These are phyloP conservation scores for Suaeda aralocaspica DNA, from an alignment of 148 eudicot species.

Conservation along the genomic window DNA sequence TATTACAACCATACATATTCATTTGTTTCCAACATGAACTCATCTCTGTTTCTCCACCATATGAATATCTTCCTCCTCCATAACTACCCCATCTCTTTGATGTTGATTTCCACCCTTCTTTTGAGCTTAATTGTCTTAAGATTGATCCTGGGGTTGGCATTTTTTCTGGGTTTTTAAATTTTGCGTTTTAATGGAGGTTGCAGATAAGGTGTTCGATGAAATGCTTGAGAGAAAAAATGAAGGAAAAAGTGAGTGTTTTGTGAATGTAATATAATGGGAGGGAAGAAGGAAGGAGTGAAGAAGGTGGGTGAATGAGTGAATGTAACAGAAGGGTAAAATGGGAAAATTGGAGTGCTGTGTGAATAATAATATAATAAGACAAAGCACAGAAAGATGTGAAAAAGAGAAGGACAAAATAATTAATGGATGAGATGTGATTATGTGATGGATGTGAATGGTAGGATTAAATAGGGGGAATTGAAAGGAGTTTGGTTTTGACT, in stretches of 20 bases:
- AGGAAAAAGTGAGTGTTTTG: background rate
- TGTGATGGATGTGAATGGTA: background rate
- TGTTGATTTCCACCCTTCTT: slow-evolving; percentile 52
- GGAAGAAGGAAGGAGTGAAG: background rate
- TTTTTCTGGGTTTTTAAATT: slow-evolving; percentile 5
- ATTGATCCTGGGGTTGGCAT: slow-evolving; percentile 62
- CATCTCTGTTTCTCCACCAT: slow-evolving; percentile 20
- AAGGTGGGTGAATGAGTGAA: background rate
- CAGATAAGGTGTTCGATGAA: slow-evolving; percentile 23
- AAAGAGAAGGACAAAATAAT: background rate
- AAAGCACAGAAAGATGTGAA: slow-evolving; percentile 15
- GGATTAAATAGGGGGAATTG: too few relatives aligned
- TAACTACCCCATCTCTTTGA: slow-evolving; percentile 56
- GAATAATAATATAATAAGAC: background rate
- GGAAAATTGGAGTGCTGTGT: background rate
- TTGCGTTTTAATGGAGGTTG: background rate
- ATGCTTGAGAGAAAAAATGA: slow-evolving; percentile 7
- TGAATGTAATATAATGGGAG: background rate
- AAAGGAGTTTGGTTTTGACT: too few relatives aligned
- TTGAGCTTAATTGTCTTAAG: slow-evolving; percentile 68
- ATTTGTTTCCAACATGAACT: slow-evolving; percentile 46
- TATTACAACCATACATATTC: slow-evolving; percentile 28
- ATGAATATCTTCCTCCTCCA: slow-evolving; percentile 17
- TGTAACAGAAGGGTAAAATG: slow-evolving; percentile 5
- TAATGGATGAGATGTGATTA: background rate